Evolutionary conservation across 768 basidiomycete genomes (phyloP), one percentile per base, ranked within the genome.

Genomic region (Mrakia blollopis): DNA sequence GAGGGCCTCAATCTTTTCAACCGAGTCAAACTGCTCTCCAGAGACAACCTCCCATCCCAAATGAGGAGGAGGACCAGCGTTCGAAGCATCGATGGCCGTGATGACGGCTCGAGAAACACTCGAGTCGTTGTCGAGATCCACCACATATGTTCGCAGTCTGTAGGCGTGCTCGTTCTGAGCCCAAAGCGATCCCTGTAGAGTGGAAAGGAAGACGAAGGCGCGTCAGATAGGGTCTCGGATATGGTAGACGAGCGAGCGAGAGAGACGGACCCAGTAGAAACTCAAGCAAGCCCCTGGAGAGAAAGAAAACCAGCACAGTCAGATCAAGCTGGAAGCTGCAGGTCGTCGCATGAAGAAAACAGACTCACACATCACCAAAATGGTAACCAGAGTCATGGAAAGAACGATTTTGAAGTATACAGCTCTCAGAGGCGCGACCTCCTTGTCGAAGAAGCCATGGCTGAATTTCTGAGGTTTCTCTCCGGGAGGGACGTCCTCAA

Each of bases 351-450:
- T n/a, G 47, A 21, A 50, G 47, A 50, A 50, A 21, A 21, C 5
- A 9, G 16, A 18, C 47, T 50, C 18, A 50, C 86, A 86, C 83
- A 86, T 85, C 57, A 86, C 79, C 37, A 84, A 25, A 41, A 84
- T 81, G 25, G 82, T 82, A 28, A 86, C 63, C 16, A 84, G 78
- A 14, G 81, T 76, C 4, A 82, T 82, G 21, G 79, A 77, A 7
- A 79, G 80, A 6, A 86, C 78, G 61, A 86, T 85, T 75, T 83
- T 79, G 37, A 83, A 77, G 79, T 83, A 84, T 23, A 78, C 65
- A 25, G 79, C 75, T 10, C 83, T 80, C 23, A 81, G 69, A 14
- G 78, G 79, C 0, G 83, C 81, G 47, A 84, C 28, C n/a, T 71
- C 71, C 8, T 60, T 44, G 21, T 68, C 65, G 8, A 11, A 68